Evolutionary conservation across 2,329 filamentous ascomycete species (phyloP), one percentile per base, ranked within the genome.

Genomic region (Diaporthe capsici): DNA sequence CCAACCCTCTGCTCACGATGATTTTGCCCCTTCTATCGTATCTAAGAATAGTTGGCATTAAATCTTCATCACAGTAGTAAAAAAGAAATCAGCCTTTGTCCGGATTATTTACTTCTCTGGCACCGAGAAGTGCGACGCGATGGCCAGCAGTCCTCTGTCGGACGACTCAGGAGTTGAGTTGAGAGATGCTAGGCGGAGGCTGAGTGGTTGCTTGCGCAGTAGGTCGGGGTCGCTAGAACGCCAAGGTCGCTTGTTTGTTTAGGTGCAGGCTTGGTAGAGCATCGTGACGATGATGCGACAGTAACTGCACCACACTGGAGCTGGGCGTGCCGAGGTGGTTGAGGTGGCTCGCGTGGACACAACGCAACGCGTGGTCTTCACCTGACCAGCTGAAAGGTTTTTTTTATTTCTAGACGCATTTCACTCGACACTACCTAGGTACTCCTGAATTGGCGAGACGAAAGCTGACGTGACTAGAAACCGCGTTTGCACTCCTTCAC

Each of bases 1-100:
- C 39, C 47, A 42, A 34, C 25, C 51, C 25, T 53, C 20, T 55
- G 34, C 57, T 53, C 31, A 37, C 47, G 34, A 57, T 17, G 44
- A 28, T 51, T 37, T 5, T 25, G 4, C 25, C 9, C 34, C 73
- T n/a, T 63, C 17, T 39, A 8, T 31, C 51, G 68, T 71, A 44
- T 67, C 63, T 39, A 71, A 74, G 75, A 74, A 74, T 76, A 76
- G 72, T 60, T 15, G 28, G 34, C 60, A 73, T 53, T 47, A 13
- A 47, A 10, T 53, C 49, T 37, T 65, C 10, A 55, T 65, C 47
- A 55, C 25, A 42, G 31, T 28, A 25, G 37, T 63, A 7, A 34
- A 34, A 17, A 44, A 8, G 22, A 13, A 12, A 0, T n/a, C 58
- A 47, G 47, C 55, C 34, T 55, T 9, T 55, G 34, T 28, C 31